phyloP scores from a whole-genome alignment of 148 eudicot genomes.

The Rhododendron ovatum region DNA sequence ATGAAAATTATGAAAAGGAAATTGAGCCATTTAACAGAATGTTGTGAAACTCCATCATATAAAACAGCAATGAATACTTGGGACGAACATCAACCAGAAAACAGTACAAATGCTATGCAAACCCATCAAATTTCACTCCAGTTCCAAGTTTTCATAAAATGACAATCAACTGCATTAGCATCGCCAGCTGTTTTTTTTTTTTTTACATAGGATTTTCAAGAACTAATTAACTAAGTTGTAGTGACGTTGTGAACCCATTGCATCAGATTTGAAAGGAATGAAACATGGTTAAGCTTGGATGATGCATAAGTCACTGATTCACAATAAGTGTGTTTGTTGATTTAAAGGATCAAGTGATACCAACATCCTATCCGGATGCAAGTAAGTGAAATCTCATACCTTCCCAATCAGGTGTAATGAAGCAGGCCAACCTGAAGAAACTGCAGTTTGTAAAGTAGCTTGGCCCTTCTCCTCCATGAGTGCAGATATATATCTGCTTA shows the following conservation, averaged over 20 bases:
- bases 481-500: conserved; percentile 84
- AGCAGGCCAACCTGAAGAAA: conserved; percentile 92
- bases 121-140: background rate
- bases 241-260: background rate
- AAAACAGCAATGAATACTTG: background rate
- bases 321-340: background rate
- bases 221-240: background rate
- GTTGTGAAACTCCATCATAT: background rate
- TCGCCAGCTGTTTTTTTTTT: background rate
- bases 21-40: background rate
- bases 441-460: conserved; percentile 57
- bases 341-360: background rate
- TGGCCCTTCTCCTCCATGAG: conserved; percentile 52
- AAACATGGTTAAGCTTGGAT: background rate
- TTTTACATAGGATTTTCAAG: background rate
- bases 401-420: conserved; percentile 96
- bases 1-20: background rate
- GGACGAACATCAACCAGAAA: background rate
- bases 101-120: background rate
- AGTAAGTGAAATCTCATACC: conserved; percentile 32
- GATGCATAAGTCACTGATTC: background rate
- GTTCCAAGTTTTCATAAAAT: background rate
- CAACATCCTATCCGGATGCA: background rate
- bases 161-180: background rate
- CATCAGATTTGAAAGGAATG: background rate